Base-by-base conservation (phyloP, 2,329 filamentous ascomycete genomes). In the Colletotrichum shisoi region DNA sequence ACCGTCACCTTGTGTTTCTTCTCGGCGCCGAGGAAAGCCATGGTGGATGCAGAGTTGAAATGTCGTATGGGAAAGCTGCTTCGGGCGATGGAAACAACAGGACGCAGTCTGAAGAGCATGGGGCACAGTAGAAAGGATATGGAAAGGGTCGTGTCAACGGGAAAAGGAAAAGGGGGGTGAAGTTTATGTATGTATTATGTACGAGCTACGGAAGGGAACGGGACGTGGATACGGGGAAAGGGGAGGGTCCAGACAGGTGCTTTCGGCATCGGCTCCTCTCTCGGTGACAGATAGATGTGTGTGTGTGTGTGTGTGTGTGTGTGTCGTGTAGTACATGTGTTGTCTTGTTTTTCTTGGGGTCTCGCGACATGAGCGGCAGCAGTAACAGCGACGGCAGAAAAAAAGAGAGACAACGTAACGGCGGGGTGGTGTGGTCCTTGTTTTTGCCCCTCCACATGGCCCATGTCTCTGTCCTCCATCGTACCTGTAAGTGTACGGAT, bases 1-100 rank as follows among this genome's bases (percentile, higher is more conserved):
- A 99, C 88, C 69, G 93, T 94, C 75, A 97, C 92, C 84, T 93
- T 96, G 86, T 97, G 93, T 81, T 91, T 93, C 82, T 88, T 91
- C 70, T 85, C 80, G 63, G 84, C 79, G 67, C 81, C 83, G 48
- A 84, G 75, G 57, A 73, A 74, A 65, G 74, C 71, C 73, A 74
- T 74, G 31, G 62, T 73, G 60, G 48, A 39, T 53, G 61, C 51
- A 2, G 60, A 65, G 53, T 61, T 34, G 57, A 56, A 60, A 48
- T 56, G 45, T 58, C 56, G 63, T 42, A 42, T 34, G 45, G 57
- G 62, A 53, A 68, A 57, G 46, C 57, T 68, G 62, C 56, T 68
- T 61, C 57, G 49, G 51, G 62, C 62, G 39, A 66, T 31, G 42
- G 66, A 67, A 40, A 64, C 61, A 39, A 67, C 57, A 58, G 60